Evolutionary conservation across 176 grass and related monocot genomes (phyloP), one percentile per base, ranked within the genome.

Genomic region (Musa itinerans): DNA sequence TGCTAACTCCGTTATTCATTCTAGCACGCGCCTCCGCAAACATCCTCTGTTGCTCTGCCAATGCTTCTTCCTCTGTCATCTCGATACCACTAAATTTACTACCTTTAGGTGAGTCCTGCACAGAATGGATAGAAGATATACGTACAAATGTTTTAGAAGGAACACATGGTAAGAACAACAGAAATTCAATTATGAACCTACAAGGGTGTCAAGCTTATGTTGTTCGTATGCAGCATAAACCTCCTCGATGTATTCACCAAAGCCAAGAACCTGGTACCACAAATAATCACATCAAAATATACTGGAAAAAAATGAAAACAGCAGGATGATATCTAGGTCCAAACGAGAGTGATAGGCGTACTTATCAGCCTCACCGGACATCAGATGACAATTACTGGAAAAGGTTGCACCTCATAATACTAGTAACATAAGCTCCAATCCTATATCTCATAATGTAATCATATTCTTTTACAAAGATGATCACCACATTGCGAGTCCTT

Each of bases 1-100:
- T 85, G 73, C 81, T 50, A 1, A 79, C 78, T 74, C 96, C 96
- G 71, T 89, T 94, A 59, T 99, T 99, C 95, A 99, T 99, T 78
- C 95, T 87, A 68, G 96, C 96, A 63, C 96, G 88, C 17, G 96
- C 91, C 69, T 94, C 96, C 54, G 96, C 96, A 87, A 99, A 99
- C 96, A 99, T 99, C 74, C 96, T 87, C 85, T 95, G 96, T 75
- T 99, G 96, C 81, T 94, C 91, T 9, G 96, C 96, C 55, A 92
- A 83, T 21, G 96, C 96, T 80, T 99, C 86, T 80, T 99, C 96
- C 89, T 99, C 96, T 56, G 96, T 89, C 96, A 99, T 99, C 80
- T 95, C 96, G 26, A 95, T 65, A 8, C 91, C 86, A 50, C 82
- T 83, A 76, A 94, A 99, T 77, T 95, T 94, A 58, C 84, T 50